Conservation (phyloP, 192 early-diverging fungal genomes). For the Podila epigama region DNA sequence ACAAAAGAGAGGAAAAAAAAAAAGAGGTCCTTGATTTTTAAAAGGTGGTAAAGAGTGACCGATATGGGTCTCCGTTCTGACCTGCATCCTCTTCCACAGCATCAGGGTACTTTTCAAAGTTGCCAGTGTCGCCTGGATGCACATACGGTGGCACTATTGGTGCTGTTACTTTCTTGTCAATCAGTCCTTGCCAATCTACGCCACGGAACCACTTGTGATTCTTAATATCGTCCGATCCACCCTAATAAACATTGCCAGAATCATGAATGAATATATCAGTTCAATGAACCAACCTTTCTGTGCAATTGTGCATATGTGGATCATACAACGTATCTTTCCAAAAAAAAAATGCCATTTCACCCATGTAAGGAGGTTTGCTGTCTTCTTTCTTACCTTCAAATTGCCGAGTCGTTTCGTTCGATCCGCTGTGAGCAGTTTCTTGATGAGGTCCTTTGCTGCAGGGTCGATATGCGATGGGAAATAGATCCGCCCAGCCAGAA, state of each 20-base stretch:
- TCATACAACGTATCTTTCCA: no score
- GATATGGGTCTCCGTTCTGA: conserved; percentile 73
- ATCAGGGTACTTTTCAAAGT: conserved; percentile 98
- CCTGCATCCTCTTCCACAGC: conserved; percentile 65
- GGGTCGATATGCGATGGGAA: conserved; percentile 87
- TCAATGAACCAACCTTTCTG: neutral
- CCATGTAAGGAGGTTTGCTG: no score
- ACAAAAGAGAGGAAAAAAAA: neutral
- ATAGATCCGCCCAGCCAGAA: conserved; percentile 82
- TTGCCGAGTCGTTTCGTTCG: conserved; percentile 91
- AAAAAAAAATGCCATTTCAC: neutral
- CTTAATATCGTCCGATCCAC: conserved; percentile 91
- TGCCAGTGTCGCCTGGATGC: conserved; percentile 93
- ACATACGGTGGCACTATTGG: conserved; percentile 91
- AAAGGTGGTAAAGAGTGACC: conserved; percentile 80
- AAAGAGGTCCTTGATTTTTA: conserved; percentile 32
- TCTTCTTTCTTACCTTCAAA: conserved; percentile 42
- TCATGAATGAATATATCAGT: neutral
- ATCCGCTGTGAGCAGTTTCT: conserved; percentile 87
- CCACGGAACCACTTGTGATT: conserved; percentile 93
- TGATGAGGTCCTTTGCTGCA: conserved; percentile 85
- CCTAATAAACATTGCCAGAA: conserved; percentile 44
- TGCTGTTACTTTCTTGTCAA: conserved; percentile 74
- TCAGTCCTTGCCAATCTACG: conserved; percentile 91
- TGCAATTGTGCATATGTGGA: neutral